These are phyloP conservation scores for Cyclotella cryptica DNA, from an alignment of 108 stramenopile species.

Conservation along the genomic window DNA sequence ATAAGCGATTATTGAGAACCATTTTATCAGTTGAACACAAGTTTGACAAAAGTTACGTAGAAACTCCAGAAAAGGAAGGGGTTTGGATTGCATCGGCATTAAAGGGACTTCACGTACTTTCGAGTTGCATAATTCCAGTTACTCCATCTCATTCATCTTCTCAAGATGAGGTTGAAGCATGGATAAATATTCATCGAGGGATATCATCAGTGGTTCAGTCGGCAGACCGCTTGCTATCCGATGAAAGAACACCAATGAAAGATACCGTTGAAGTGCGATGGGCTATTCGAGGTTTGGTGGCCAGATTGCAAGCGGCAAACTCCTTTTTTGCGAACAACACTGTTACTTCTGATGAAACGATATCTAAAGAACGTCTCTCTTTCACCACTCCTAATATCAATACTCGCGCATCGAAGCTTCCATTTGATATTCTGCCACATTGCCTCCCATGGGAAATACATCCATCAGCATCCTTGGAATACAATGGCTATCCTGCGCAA, in stretches of 20 bases:
- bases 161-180: slow-evolving; percentile 21
- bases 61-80: slow-evolving; percentile 63
- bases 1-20: slow-evolving; percentile 40
- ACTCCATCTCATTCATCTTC: slow-evolving; percentile 14
- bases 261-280: slow-evolving; percentile 64
- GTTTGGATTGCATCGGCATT: slow-evolving; percentile 52
- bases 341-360: neutral
- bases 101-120: slow-evolving; percentile 51
- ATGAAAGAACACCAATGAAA: slow-evolving; percentile 45
- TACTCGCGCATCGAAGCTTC: slow-evolving; percentile 47
- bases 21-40: slow-evolving; percentile 56
- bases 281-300: slow-evolving; percentile 58
- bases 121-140: slow-evolving; percentile 41
- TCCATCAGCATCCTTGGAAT: slow-evolving; percentile 12
- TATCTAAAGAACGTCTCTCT: neutral
- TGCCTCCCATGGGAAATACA: slow-evolving; percentile 60
- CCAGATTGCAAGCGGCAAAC: slow-evolving; percentile 48
- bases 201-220: slow-evolving; percentile 54
- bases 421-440: slow-evolving; percentile 71
- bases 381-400: slow-evolving; percentile 56
- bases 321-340: neutral
- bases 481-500: slow-evolving; percentile 42
- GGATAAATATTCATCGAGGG: slow-evolving; percentile 30
- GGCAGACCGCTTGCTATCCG: slow-evolving; percentile 34
- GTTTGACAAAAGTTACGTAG: slow-evolving; percentile 10